A percentile compares a stretch with the other conserved stretches of the same genome.
These are phyloP conservation scores for Teratosphaeria zuluensis DNA, from an alignment of 2,329 filamentous ascomycete genomes.

Conservation along the genomic window DNA sequence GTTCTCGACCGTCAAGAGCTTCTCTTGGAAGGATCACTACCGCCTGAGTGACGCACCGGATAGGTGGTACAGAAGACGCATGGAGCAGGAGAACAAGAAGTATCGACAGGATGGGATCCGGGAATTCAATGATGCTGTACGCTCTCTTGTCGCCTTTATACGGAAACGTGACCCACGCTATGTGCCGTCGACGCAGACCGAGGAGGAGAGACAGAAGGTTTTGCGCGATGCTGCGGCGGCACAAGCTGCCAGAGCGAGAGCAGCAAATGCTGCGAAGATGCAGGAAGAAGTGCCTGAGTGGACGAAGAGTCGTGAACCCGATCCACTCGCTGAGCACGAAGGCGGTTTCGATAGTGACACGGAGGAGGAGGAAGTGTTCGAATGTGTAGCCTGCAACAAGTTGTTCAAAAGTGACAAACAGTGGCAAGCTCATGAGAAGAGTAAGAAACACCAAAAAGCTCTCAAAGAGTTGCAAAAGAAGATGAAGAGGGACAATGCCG, in stretches of 20 bases:
- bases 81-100: constrained; percentile 93
- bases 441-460: constrained; percentile 90
- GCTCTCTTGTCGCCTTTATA: constrained; percentile 76
- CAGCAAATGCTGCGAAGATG: constrained; percentile 68
- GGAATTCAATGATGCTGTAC: constrained; percentile 87
- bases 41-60: constrained; percentile 79
- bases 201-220: constrained; percentile 68
- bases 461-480: constrained; percentile 69
- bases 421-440: constrained; percentile 83
- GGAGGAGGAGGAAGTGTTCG: constrained; percentile 43
- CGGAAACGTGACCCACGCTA: constrained; percentile 87
- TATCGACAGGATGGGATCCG: constrained; percentile 70
- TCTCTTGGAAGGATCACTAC: constrained; percentile 83
- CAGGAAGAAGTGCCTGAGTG: constrained; percentile 61
- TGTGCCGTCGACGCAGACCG: constrained; percentile 63
- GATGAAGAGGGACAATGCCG: constrained; percentile 70
- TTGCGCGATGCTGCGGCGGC: constrained; percentile 70
- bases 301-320: constrained; percentile 52
- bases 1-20: constrained; percentile 77
- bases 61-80: constrained; percentile 66
- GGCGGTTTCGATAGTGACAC: constrained; percentile 39
- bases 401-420: constrained; percentile 85
- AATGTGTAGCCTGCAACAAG: constrained; percentile 56
- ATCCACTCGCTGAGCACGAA: constrained; percentile 44
- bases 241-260: constrained; percentile 74